Evolutionary conservation across 345 rosid species (phyloP), one percentile per base, ranked within the genome.

Genomic region (Theobroma cacao): DNA sequence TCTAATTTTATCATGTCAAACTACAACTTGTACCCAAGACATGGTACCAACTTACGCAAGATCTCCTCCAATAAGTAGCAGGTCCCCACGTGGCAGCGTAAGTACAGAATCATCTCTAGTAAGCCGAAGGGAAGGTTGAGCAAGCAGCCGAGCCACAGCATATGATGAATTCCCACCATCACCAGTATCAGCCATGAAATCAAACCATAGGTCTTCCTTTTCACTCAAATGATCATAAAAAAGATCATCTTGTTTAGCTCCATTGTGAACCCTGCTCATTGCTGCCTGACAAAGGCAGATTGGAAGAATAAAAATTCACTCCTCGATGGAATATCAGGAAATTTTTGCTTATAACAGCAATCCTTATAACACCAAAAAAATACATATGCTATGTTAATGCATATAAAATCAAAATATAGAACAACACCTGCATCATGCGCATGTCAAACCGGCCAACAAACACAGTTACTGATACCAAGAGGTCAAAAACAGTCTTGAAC

Each of bases 181-280:
- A 83, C 99, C 99, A 60, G 99, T 96, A 85, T 92, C 99, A 82
- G 98, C 99, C 95, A 96, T 92, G 87, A 96, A 96, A 78, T 96
- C 99, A 89, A 96, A 96, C 99, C 99, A 96, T 47, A 96, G 80
- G 43, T 90, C 95, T 9, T 89, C 87, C 78, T 88, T 87, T 68
- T 92, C 92, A 74, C 89, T 84, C 66, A 92, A 88, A 78, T 96
- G 98, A 82, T 96, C 97, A 72, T 87, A 92, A 41, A 96, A 80
- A 65, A 91, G 83, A 76, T 94, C 98, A 47, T 86, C 82, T 61
- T 81, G 86, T 76, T 80, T 80, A 66, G 77, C 82, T 77, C 90
- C 91, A 72, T 88, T 90, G 72, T 81, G 84, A 24, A 80, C 88
- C 79, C 82, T 87, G 83, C 79, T 89, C 97, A 96, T 96, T 76